phyloP scores from a whole-genome alignment of 176 grass and related monocot species.

The Zizania latifolia region DNA sequence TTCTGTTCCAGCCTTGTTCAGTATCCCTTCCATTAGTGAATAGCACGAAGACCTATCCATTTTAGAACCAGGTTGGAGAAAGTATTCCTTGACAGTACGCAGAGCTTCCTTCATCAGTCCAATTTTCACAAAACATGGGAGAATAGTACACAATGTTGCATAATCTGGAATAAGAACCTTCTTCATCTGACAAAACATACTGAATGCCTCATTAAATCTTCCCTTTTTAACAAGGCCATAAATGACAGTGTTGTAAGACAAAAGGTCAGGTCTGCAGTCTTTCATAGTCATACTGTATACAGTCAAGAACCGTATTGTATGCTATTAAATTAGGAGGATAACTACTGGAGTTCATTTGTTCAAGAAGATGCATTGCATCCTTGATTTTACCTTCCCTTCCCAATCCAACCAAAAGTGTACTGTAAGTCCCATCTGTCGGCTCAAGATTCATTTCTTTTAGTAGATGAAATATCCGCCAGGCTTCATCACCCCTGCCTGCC shows the following conservation, averaged over 20 bases:
- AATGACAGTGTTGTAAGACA: constrained; percentile 85
- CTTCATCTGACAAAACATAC: constrained; percentile 82
- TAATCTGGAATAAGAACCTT: constrained; percentile 86
- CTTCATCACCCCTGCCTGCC: constrained; percentile 66
- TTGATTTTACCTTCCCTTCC: constrained; percentile 85
- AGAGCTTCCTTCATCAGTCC: constrained; percentile 60
- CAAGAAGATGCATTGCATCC: constrained; percentile 56
- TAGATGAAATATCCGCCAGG: constrained; percentile 66
- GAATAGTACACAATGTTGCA: constrained; percentile 63
- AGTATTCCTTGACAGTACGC: constrained; percentile 50
- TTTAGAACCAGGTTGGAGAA: constrained; percentile 39
- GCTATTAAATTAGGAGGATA: constrained; percentile 70
- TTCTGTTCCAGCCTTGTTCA: constrained; percentile 64
- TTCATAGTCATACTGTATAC: constrained; percentile 65
- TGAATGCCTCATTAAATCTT: constrained; percentile 62
- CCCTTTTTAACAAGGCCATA: constrained; percentile 78
- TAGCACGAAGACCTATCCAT: constrained; percentile 51
- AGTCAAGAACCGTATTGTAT: constrained; percentile 84
- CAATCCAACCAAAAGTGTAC: constrained; percentile 75
- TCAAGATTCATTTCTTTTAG: constrained; percentile 69
- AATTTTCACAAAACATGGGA: constrained; percentile 74
- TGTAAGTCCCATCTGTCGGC: constrained; percentile 73
- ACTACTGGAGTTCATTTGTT: constrained; percentile 52
- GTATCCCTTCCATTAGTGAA: constrained; percentile 69
- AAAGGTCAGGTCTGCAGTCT: constrained; percentile 57